Base-by-base conservation (phyloP, 208 protist species). In the Crithidia mellificae region DNA sequence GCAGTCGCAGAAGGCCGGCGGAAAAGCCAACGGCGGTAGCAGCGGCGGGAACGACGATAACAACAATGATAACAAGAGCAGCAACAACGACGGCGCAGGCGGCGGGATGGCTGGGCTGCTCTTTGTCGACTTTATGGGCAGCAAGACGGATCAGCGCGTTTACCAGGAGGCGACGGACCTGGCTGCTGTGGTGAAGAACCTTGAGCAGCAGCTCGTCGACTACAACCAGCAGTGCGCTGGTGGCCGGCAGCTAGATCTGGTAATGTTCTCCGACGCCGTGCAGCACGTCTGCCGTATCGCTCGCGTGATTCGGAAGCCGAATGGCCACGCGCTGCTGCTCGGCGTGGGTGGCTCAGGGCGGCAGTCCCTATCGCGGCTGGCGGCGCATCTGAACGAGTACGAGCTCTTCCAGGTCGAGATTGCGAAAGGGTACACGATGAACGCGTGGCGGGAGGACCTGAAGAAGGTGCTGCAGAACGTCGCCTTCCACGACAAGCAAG, bases 321-420 rank as follows among this genome's bases (percentile, higher is more conserved):
- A 92, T 55, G 98, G 98, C 12, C 97, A 99, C 74, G 91, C 94
- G 25, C 80, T 99, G 56, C 85, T 99, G 19, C 83, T 99, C 0
- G 98, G 98, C 57, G 97, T 99, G 19, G 98, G 98, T 50, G 98
- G 98, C n/a, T 98, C 92, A 61, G 98, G 98, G 19, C 81, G 98
- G 9, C 97, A 99, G 81, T 98, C 92, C 8, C 80, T 99, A 8
- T 97, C 97, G 34, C 85, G 95, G 15, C 82, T 99, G 19, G 97
- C 98, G 0, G 93, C 97, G 6, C 95, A 94, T 74, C 72, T 99
- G 19, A 88, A 88, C 55, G 97, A 99, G n/a, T 98, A 94, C 64
- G 87, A 98, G 32, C 56, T 98, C 3, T 91, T 95, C 63, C 94
- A 99, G 72, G 90, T 99, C 29, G 95, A 99, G 78, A 97, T 99